Base-by-base conservation (phyloP, 306 rosid species). In the Castanospermum australe region DNA sequence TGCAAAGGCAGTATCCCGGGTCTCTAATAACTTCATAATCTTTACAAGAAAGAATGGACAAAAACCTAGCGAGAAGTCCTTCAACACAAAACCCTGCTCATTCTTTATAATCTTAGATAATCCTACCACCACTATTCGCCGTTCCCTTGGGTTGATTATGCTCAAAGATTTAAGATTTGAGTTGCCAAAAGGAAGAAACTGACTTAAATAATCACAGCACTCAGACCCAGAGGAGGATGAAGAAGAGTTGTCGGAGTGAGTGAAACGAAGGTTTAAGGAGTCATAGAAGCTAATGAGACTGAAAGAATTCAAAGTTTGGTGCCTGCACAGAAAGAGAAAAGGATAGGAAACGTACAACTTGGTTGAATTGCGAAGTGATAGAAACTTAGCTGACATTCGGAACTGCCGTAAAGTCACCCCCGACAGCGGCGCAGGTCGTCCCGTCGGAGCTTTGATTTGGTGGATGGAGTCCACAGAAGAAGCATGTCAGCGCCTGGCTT, bases 51-150 rank as follows among this genome's bases (percentile, higher is more conserved):
- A 70, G 70, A 78, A 76, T 0, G 94, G 97, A 54, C 88, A 88
- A 66, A 91, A 91, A 0, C 69, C 38, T 6, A 71, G 66, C n/a
- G 90, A 88, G 79, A 94, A 84, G 0, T 24, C 78, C 82, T 74
- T 87, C 79, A 94, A 82, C 5, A 73, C 20, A 48, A 83, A 81
- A 22, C 71, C 74, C 2, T 87, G 82, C 2, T 62, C 65, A 71
- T 15, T 67, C 77, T 94, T 94, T 9, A 94, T 61, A 33, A 87
- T 73, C 71, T 66, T 81, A 22, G 99, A 87, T 47, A 94, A 71
- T 13, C 91, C 91, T 1, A 88, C 75, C 2, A 79, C 74, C 3
- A 91, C 39, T 57, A 84, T 74, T 57, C 92, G 92, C n/a, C 88
- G 86, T 59, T 94, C 97, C 36, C 84, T 69, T 0, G 89, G 73